Evolutionary conservation across 495 filamentous ascomycete genomes (phyloP), one percentile per base, ranked within the genome.

Genomic region (Penicillium ochrochloron): DNA sequence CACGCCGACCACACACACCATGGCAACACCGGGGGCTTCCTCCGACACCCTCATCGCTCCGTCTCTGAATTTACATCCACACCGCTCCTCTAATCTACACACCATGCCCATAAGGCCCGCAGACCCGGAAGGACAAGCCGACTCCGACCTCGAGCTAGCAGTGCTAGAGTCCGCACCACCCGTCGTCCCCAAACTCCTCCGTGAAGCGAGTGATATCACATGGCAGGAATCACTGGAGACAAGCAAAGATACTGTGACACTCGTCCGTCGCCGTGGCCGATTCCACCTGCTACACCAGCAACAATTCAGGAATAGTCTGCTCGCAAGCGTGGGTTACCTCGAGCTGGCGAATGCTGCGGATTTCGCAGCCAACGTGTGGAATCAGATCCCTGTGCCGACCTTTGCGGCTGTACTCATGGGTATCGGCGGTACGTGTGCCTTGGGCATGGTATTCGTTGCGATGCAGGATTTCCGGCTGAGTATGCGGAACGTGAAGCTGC

Each of bases 341-440:
- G 83, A 85, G 61, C 73, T 84, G 17, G 81, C 80, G 46, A 85
- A 85, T 55, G 82, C 80, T 0, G 80, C 76, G 2, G 83, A 85
- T 63, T 84, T 85, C 46, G 80, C 83, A 0, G 82, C 83, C 15
- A 85, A 85, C 46, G 79, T 83, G 8, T 85, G 81, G 82, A 85
- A 85, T 50, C 55, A 78, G 27, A 73, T 76, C 35, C 83, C 82
- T 0, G 74, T 83, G 2, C 82, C 83, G 3, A 70, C 53, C 3
- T 78, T 79, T 51, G 81, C 80, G 4, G 70, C 78, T 10, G 74
- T 77, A 19, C 66, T 84, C 6, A 84, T 85, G 82, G 82, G 75
- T 11, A 72, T 84, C 15, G 83, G 83, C 1, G 83, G 81, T 0
- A 78, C 77, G 1, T 34, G 80, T 10, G 82, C 82, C 0, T 62